These are phyloP conservation scores for Aspergillus ustus DNA, from an alignment of 2,329 filamentous ascomycete genomes.

Conservation along the genomic window DNA sequence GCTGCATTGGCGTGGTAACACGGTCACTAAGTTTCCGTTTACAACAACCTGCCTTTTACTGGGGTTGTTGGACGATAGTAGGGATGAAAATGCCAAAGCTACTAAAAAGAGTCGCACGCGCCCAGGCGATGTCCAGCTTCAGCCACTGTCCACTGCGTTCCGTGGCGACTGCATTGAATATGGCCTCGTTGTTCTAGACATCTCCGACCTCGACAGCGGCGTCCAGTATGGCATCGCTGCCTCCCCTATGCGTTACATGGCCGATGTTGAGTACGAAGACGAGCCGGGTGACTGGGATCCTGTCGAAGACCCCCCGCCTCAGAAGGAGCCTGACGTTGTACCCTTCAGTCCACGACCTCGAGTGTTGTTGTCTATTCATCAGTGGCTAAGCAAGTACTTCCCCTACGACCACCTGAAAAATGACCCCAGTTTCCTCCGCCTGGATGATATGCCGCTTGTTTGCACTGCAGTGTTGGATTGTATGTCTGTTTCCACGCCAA, in stretches of 20 bases:
- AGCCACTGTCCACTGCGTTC: slow-evolving; percentile 23
- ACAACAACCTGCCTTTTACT: slow-evolving; percentile 21
- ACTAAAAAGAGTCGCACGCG: slow-evolving; percentile 12
- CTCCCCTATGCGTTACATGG: slow-evolving; percentile 21
- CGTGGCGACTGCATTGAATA: slow-evolving; percentile 22
- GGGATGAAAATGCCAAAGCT: background rate
- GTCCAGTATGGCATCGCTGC: slow-evolving; percentile 22
- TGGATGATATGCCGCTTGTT: slow-evolving; percentile 19
- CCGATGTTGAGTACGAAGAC: slow-evolving; percentile 5
- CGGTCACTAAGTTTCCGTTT: slow-evolving; percentile 18
- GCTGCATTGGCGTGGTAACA: slow-evolving; percentile 19
- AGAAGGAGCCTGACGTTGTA: slow-evolving; percentile 20
- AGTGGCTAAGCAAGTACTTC: slow-evolving; percentile 19
- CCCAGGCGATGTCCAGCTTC: slow-evolving; percentile 23
- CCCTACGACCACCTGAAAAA: background rate
- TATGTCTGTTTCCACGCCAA: slow-evolving; percentile 15
- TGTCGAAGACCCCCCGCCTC: slow-evolving; percentile 20
- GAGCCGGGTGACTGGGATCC: slow-evolving; percentile 15
- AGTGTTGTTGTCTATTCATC: slow-evolving; percentile 19
- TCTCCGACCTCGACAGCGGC: slow-evolving; percentile 22
- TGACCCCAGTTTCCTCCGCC: background rate
- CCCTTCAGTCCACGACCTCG: slow-evolving; percentile 18
- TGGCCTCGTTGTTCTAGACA: slow-evolving; percentile 23
- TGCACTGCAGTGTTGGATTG: slow-evolving; percentile 20
- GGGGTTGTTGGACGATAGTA: slow-evolving; percentile 18